Base-by-base conservation (phyloP, 1,139 yeast genomes). In the Keqinozyma sinolaborantium region DNA sequence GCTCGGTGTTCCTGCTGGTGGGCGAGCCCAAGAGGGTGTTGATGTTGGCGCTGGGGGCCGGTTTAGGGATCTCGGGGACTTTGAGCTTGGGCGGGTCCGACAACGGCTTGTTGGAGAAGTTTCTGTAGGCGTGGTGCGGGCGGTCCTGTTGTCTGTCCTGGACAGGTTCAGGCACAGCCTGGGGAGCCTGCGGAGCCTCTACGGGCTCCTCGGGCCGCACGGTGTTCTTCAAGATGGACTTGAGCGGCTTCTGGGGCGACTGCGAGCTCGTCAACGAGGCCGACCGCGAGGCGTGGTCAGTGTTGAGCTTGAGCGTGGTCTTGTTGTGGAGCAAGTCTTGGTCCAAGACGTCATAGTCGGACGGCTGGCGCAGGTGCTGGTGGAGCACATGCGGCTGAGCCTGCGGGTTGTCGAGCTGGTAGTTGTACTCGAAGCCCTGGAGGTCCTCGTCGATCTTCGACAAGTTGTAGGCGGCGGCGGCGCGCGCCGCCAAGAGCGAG, bases 401-500 rank as follows among this genome's bases (percentile, higher is more conserved):
- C 6, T 23, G 11, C 14, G 25, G 15, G 24, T 48, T 45, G 34
- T 60, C 66, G 20, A 59, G 38, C 33, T 59, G 60, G 34, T 67
- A 68, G 35, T 62, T 61, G 36, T 66, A 69, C 26, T 69, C 75
- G 38, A 69, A 69, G 36, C 63, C 72, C 25, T 56, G 66, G 30
- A 69, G 53, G 31, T 66, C 71, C 41, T 69, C 75, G 15, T 69
- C 74, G 25, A 69, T 69, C 44, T 66, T 67, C 23, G 51, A 47
- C 31, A 69, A 51, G 36, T 60, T 67, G 35, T 48, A 48, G 26
- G 35, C 40, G 11, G 35, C 40, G 9, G 42, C 42, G 32, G 36
- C 30, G 16, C 44, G 38, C 6, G 43, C 34, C 30, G 39, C 44
- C 21, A 40, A 23, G 12, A 39, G 24, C 3, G 51, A 40, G 14